Conservation (phyloP, 2,329 filamentous ascomycete genomes). For the Paecilomyces sp. region DNA sequence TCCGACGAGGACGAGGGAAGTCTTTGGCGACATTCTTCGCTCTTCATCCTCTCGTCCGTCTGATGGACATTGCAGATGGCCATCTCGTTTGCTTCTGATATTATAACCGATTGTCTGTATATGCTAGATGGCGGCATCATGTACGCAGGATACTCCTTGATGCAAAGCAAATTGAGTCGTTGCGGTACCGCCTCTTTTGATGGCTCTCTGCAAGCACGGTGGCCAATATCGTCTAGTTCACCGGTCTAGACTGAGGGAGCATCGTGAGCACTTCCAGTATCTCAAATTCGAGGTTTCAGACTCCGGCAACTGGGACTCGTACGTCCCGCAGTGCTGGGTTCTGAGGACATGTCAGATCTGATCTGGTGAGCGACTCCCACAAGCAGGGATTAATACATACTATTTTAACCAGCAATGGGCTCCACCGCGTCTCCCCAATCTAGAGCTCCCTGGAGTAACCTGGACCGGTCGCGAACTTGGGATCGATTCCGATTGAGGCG, state of each 20-base stretch:
- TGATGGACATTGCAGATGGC: neutral
- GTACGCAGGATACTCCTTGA: neutral
- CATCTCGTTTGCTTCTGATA: neutral
- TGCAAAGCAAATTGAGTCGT: neutral
- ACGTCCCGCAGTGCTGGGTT: neutral
- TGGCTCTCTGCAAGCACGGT: neutral
- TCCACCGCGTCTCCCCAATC: neutral
- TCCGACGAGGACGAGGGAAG: neutral
- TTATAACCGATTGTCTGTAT: neutral
- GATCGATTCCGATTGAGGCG: neutral
- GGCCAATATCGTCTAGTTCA: neutral
- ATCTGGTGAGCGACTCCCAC: neutral
- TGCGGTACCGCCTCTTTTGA: neutral
- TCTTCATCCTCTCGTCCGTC: neutral
- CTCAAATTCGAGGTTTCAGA: neutral
- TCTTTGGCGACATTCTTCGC: neutral
- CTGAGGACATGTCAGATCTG: neutral
- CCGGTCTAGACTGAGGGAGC: neutral
- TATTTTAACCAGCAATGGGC: neutral
- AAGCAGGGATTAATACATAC: neutral
- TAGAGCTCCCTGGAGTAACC: neutral
- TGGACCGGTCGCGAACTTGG: neutral
- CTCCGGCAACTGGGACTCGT: neutral
- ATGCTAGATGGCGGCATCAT: neutral
- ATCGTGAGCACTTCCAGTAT: neutral